Conservation (phyloP, 768 basidiomycete genomes). For the Saitozyma sp. region DNA sequence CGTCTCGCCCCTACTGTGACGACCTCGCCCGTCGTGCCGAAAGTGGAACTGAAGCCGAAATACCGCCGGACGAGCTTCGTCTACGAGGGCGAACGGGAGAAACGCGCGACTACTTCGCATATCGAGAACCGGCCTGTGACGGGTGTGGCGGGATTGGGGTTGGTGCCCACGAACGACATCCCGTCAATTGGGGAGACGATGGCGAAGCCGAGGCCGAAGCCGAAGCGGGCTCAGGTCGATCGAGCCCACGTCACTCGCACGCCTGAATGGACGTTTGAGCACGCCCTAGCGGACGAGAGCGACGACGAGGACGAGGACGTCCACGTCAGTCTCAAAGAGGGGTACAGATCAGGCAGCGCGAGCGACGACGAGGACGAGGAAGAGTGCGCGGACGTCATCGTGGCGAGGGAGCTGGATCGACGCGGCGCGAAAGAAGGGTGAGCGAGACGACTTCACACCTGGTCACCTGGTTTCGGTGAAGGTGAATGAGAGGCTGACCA, state of each 20-base stretch:
- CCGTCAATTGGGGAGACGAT: background rate
- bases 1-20: slow-evolving; percentile 36
- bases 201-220: background rate
- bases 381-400: slow-evolving; percentile 38
- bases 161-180: background rate
- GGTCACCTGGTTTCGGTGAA: background rate
- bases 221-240: background rate
- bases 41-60: slow-evolving; percentile 9
- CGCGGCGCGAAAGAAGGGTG: slow-evolving; percentile 46
- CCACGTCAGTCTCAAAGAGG: slow-evolving; percentile 25
- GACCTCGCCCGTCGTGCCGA: slow-evolving; percentile 13
- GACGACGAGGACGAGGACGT: slow-evolving; percentile 18
- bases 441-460: slow-evolving; percentile 10
- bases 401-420: slow-evolving; percentile 35
- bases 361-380: slow-evolving; percentile 44
- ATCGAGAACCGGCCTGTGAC: background rate
- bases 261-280: slow-evolving; percentile 5
- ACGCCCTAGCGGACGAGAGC: slow-evolving; percentile 27
- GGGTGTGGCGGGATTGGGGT: background rate
- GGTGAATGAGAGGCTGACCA: slow-evolving; percentile 1
- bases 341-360: slow-evolving; percentile 28
- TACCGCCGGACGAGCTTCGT: slow-evolving; percentile 5
- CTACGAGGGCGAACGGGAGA: background rate
- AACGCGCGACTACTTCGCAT: background rate
- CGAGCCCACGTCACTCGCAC: background rate